Evolutionary conservation across 1,284 basidiomycete genomes (phyloP), one percentile per base, ranked within the genome.

Genomic region (Ganoderma multipileum): DNA sequence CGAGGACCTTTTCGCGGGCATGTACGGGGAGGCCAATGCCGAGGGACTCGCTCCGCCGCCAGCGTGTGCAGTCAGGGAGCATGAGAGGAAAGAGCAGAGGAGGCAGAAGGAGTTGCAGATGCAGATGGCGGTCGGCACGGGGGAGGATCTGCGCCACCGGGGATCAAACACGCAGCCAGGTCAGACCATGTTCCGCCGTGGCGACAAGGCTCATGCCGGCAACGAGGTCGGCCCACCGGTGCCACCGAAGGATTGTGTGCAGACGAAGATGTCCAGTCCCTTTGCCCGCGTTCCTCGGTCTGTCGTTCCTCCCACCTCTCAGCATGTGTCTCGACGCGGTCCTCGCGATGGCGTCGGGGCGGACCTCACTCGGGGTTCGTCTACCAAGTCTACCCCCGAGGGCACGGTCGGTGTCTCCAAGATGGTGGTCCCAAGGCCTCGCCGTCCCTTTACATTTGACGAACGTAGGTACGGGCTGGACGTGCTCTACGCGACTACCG

Each of bases 1-100:
- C 26, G 62, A 70, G 50, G 68, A 69, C 61, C 26, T 68, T 54
- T 66, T 66, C 20, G 2, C 33, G 33, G 33, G 23, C 55, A 3
- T 58, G 30, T 30, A 36, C 18, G 52, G 52, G 28, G 16, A 18
- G 30, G 2, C 4, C 2, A 55, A 55, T 28, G 52, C 28, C 16
- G 28, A 18, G 30, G 52, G 52, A 3, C 16, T 55, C 4, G 52
- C 52, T 28, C 52, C 52, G 30, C 52, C 52, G 5, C 28, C 52
- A 18, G 52, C 52, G 7, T 30, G 52, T 55, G 52, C 28, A 20
- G 52, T 55, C 7, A 55, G 28, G 28, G 28, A 30, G 28, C 28
- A 50, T 3, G 9, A 23, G 47, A 50, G 28, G 26, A 28, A 55
- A 16, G 52, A 33, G 18, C 8, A 16, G 52, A 30, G 28, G 52